Base-by-base conservation (phyloP, 2,329 filamentous ascomycete species). In the Corinectria fuckeliana region DNA sequence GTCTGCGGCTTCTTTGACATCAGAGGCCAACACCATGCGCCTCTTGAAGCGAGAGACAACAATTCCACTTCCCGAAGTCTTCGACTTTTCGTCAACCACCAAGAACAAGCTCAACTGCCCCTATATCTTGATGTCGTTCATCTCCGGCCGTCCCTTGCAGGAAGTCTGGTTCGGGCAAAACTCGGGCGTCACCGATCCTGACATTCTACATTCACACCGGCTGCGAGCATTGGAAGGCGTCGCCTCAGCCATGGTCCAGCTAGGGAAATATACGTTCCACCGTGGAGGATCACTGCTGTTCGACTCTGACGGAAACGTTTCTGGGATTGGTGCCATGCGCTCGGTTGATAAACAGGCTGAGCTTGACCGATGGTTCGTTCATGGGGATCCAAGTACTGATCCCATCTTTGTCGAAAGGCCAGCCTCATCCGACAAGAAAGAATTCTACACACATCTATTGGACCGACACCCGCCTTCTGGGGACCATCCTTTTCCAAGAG, bases 1-100 rank as follows among this genome's bases (percentile, higher is more conserved):
- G 11, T 54, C 50, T 1, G 44, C 44, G 4, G 13, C 21, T n/a
- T 18, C 50, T 2, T 28, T 59, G 13, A 32, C 18, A 5, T 21
- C 45, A 5, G 56, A 59, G 32, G 56, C 39, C 5, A 54, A 45
- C 10, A 59, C 44, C 5, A 59, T 59, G 56, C 38, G 44, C 4
- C 25, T 59, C 3, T 23, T 59, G 5, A 59, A 45, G 23, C 44
- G 28, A 11, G 28, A 59, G 25, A 58, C 56, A 2, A 54, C 38
- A 3, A 54, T 59, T 11, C 50, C 56, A 3, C 10, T 59, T 14
- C 56, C 50, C 6, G 38, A 50, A 18, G 56, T 59, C 9, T 50
- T 59, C 4, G 45, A 16, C 23, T 54, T 54, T 14, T 59, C 56
- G 14, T 10, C 56, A 2, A 50, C 50, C 0, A 32, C 45, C 4